phyloP scores from a whole-genome alignment of 2,329 filamentous ascomycete species.

The Hysterium pulicare region DNA sequence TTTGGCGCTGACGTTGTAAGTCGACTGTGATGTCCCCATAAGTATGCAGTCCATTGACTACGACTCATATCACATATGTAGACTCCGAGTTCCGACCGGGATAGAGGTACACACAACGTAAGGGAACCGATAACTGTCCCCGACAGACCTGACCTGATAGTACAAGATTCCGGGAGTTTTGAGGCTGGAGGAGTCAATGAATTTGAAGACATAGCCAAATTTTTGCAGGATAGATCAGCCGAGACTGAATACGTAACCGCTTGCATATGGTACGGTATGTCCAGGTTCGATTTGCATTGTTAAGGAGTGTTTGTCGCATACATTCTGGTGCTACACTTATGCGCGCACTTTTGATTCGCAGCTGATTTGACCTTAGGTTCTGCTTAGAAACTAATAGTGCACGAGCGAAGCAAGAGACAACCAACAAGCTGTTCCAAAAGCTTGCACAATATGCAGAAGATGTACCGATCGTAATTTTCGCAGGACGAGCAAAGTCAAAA shows the following conservation, averaged over 20 bases:
- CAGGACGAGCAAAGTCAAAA: no score
- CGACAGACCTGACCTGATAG: background rate
- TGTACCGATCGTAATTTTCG: conserved; percentile 32
- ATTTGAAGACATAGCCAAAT: conserved; percentile 12
- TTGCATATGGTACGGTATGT: background rate
- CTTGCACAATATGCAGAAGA: conserved; percentile 24
- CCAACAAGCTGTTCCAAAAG: background rate
- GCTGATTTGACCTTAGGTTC: background rate
- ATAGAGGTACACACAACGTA: background rate
- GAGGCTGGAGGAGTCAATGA: background rate
- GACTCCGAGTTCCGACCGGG: background rate
- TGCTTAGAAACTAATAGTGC: background rate
- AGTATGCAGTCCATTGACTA: no score
- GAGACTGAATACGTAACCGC: background rate
- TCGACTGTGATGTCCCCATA: no score
- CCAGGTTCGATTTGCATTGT: no score
- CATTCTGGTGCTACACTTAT: no score
- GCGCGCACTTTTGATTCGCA: background rate
- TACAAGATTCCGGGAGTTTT: background rate
- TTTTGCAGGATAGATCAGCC: conserved; percentile 6
- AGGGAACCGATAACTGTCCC: background rate
- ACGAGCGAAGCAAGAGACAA: background rate
- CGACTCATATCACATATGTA: no score
- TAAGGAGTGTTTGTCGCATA: no score
- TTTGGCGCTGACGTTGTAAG: background rate